phyloP scores from a whole-genome alignment of 768 basidiomycete species.

The Suillus placidus region DNA sequence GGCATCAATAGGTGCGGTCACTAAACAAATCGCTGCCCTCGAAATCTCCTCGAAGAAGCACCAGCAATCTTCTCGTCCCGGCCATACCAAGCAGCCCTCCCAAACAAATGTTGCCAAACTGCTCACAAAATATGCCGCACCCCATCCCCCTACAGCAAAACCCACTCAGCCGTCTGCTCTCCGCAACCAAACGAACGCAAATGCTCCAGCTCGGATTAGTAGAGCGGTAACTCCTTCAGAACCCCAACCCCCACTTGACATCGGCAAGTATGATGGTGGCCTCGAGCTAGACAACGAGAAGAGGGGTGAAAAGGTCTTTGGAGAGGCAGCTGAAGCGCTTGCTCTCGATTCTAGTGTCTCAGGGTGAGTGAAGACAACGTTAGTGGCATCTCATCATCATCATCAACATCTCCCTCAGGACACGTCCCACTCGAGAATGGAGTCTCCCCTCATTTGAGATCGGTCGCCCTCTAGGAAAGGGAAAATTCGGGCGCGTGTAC shows the following conservation, averaged over 20 bases:
- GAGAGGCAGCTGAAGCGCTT: constrained; percentile 77
- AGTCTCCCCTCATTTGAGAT: constrained; percentile 87
- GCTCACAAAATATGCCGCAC: constrained; percentile 73
- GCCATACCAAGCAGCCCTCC: constrained; percentile 55
- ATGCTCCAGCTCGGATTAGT: constrained; percentile 18
- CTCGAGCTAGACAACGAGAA: constrained; percentile 89
- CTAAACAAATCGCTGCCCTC: constrained; percentile 69
- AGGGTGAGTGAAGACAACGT: constrained; percentile 43
- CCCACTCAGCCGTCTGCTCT: constrained; percentile 43
- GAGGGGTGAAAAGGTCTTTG: constrained; percentile 70
- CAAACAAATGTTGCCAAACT: constrained; percentile 70
- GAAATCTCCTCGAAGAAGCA: constrained; percentile 61
- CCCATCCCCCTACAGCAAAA: constrained; percentile 49
- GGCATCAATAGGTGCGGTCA: constrained; percentile 54
- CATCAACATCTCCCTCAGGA: constrained; percentile 39
- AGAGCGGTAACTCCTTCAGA: constrained; percentile 30
- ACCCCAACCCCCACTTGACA: constrained; percentile 51
- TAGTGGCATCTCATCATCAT: constrained; percentile 13
- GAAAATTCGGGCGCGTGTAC: constrained; percentile 98
- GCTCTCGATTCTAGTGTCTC: constrained; percentile 84
- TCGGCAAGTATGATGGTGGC: constrained; percentile 95
- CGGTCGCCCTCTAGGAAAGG: constrained; percentile 95
- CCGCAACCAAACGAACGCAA: constrained; percentile 39
- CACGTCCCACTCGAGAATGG: constrained; percentile 82
- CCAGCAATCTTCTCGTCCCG: constrained; percentile 35